Evolutionary conservation across 345 rosid species (phyloP).

Genomic region (Populus davidiana): DNA sequence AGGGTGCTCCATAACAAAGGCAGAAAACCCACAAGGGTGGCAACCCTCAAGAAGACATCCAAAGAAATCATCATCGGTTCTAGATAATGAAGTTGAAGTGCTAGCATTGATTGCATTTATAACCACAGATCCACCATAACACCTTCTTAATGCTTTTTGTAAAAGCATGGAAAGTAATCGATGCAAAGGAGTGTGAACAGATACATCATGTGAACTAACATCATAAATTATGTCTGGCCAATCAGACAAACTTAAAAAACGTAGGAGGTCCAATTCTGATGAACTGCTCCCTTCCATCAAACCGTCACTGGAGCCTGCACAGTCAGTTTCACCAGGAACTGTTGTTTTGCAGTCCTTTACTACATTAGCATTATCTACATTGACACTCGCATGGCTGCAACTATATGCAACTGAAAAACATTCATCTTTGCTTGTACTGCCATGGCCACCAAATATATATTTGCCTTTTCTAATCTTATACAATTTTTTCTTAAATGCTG

Average conservation of each 20-base stretch:
- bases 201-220: constrained; percentile 76
- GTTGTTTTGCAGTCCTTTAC: constrained; percentile 32
- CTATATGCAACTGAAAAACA: constrained; percentile 27
- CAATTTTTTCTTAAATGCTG: constrained; percentile 53
- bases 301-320: constrained; percentile 34
- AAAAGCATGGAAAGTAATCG: constrained; percentile 72
- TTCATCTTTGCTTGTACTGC: constrained; percentile 48
- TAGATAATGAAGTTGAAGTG: constrained; percentile 32
- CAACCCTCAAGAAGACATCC: constrained; percentile 51
- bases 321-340: constrained; percentile 28
- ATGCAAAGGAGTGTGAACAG: constrained; percentile 81
- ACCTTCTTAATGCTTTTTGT: constrained; percentile 60
- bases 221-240: constrained; percentile 76
- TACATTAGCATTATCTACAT: constrained; percentile 36
- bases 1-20: constrained; percentile 84
- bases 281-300: constrained; percentile 35
- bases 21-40: constrained; percentile 81
- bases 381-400: constrained; percentile 31
- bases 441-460: constrained; percentile 47
- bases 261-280: constrained; percentile 33
- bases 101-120: constrained; percentile 21
- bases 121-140: constrained; percentile 55
- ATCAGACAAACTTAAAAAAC: constrained; percentile 45
- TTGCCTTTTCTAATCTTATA: constrained; percentile 54
- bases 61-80: constrained; percentile 54